These are phyloP conservation scores for Bremia lactucae DNA, from an alignment of 352 stramenopile genomes.

Conservation along the genomic window DNA sequence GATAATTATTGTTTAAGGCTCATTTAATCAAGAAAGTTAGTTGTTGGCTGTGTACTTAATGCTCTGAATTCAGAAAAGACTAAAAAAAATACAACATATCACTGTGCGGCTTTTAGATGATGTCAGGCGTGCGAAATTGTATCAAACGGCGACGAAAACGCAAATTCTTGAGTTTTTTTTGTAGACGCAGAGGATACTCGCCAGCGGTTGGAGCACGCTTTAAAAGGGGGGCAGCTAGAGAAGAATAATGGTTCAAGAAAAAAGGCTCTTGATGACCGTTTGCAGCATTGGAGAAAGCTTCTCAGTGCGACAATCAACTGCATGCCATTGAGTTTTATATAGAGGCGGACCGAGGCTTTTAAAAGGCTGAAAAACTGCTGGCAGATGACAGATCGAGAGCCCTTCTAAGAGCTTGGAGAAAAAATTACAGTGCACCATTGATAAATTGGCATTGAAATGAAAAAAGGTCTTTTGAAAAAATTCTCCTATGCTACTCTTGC, in stretches of 20 bases:
- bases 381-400: constrained; percentile 28
- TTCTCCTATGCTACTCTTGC: not conserved
- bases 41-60: too few relatives aligned
- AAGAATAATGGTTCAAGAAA: not conserved
- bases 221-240: not conserved
- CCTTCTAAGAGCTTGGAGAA: constrained; percentile 19
- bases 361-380: constrained; percentile 21
- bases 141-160: constrained; percentile 32
- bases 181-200: constrained; percentile 20
- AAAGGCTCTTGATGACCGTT: constrained; percentile 33
- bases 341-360: constrained; percentile 24
- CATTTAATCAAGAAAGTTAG: too few relatives aligned
- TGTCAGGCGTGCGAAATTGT: constrained; percentile 24
- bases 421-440: constrained; percentile 29
- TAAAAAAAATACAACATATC: too few relatives aligned
- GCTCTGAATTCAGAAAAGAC: too few relatives aligned
- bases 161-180: constrained; percentile 30
- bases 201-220: constrained; percentile 13
- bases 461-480: not conserved
- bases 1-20: too few relatives aligned
- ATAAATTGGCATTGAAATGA: constrained; percentile 5
- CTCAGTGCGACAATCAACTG: constrained; percentile 4
- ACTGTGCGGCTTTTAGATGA: constrained; percentile 34
- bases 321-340: constrained; percentile 23
- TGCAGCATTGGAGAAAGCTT: constrained; percentile 22